phyloP scores from a whole-genome alignment of 352 stramenopile genomes.

The Phytophthora boehmeriae region DNA sequence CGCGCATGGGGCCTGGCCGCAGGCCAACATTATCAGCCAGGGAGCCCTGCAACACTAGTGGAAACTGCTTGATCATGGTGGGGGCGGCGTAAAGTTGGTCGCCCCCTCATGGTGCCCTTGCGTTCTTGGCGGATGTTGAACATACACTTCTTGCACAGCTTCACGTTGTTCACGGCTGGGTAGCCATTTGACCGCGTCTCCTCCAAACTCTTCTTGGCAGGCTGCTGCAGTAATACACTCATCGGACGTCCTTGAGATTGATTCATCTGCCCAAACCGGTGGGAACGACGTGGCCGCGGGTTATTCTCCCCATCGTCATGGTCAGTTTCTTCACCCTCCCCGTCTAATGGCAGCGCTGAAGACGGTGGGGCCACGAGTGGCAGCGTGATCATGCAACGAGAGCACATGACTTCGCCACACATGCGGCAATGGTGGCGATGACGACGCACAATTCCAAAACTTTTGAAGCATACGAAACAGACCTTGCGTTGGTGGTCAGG shows the following conservation, averaged over 20 bases:
- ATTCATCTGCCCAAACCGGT: conserved; percentile 10
- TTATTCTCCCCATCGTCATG: conserved; percentile 2
- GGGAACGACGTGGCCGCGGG: conserved; percentile 9
- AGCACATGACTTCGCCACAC: conserved; percentile 80
- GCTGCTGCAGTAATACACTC: conserved; percentile 42
- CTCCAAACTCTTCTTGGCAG: conserved; percentile 47
- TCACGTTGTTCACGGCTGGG: conserved; percentile 66
- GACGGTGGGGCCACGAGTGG: conserved; percentile 53
- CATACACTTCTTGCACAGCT: conserved; percentile 83
- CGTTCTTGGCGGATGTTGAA: conserved; percentile 68
- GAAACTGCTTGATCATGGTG: conserved; percentile 59
- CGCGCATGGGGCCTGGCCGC: conserved; percentile 31
- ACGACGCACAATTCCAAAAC: conserved; percentile 62
- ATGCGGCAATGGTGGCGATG: conserved; percentile 80
- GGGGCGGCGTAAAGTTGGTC: conserved; percentile 51
- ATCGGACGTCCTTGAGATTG: conserved; percentile 26
- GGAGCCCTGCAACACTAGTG: conserved; percentile 41
- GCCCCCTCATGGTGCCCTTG: conserved; percentile 53
- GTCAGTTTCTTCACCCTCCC: conserved; percentile 2
- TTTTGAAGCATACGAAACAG: conserved; percentile 75
- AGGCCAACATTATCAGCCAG: conserved; percentile 37
- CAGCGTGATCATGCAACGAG: conserved; percentile 68
- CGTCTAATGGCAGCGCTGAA: conserved; percentile 30
- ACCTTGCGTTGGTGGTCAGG: conserved; percentile 64
- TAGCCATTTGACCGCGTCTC: conserved; percentile 50